Percentiles rank a stretch among this genome's conserved stretches.
Conservation (phyloP, 225 moss, liverwort and hornwort species). For the Antitrichia curtipendula region DNA sequence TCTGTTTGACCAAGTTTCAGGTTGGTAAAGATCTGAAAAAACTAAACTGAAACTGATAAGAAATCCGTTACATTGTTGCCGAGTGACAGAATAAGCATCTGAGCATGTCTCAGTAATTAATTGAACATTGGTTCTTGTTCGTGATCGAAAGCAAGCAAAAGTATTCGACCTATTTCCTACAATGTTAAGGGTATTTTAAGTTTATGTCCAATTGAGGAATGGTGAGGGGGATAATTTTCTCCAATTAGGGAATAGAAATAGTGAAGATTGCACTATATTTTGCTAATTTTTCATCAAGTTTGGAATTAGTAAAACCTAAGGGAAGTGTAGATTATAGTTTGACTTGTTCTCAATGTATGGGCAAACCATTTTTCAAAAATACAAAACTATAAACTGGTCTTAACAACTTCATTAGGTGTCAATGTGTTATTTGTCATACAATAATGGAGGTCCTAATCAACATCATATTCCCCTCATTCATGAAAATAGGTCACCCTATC, state of each 20-base stretch:
- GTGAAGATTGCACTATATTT: neutral
- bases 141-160: neutral
- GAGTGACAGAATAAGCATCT: too few species aligned
- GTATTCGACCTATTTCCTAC: too few species aligned
- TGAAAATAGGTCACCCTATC: neutral
- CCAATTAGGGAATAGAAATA: rapidly evolving
- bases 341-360: neutral
- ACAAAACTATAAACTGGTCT: neutral
- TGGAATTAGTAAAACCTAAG: neutral
- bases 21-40: neutral
- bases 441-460: rapidly evolving
- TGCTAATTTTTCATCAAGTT: neutral
- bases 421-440: rapidly evolving
- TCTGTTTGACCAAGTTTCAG: neutral
- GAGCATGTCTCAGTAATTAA: neutral
- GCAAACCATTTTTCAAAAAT: neutral
- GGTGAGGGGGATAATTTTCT: neutral
- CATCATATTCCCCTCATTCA: neutral
- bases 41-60: neutral
- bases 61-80: neutral
- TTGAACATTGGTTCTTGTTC: neutral
- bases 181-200: neutral
- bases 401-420: neutral
- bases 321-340: rapidly evolving
- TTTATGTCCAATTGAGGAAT: neutral